These are phyloP conservation scores for Withania somnifera DNA, from an alignment of 305 asterid genomes.

Conservation along the genomic window DNA sequence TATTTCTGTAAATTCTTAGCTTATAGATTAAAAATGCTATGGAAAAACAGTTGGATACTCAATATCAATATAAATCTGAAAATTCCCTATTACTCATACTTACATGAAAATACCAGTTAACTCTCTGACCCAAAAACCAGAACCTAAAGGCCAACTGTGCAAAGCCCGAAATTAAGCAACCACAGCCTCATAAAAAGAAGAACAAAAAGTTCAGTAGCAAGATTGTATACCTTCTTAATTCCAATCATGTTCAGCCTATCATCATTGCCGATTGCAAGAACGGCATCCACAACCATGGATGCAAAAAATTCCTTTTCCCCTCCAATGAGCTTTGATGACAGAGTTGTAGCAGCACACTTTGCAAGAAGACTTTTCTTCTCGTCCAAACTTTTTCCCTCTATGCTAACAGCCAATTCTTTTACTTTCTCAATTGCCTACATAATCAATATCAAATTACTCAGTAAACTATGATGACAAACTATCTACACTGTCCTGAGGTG, in stretches of 20 bases:
- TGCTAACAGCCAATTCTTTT: constrained; percentile 73
- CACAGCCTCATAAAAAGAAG: background rate
- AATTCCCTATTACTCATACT: background rate
- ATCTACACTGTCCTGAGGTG: background rate
- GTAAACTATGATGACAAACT: background rate
- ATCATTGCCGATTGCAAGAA: constrained; percentile 73
- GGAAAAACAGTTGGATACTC: background rate
- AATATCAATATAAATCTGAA: background rate
- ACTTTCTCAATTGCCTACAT: constrained; percentile 73
- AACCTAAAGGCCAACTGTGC: background rate
- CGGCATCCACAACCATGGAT: constrained; percentile 92
- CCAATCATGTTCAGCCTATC: constrained; percentile 97
- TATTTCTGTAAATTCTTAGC: background rate
- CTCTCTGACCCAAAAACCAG: background rate
- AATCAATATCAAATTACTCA: constrained; percentile 2
- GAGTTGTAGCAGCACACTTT: constrained; percentile 96
- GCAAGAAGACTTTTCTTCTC: constrained; percentile 85
- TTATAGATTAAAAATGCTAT: background rate
- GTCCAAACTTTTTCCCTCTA: constrained; percentile 87
- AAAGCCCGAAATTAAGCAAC: background rate
- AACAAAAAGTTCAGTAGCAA: background rate
- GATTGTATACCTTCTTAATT: constrained; percentile 58
- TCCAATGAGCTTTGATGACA: constrained; percentile 95
- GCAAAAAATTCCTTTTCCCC: constrained; percentile 99
- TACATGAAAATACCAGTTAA: background rate